Evolutionary conservation across 2,329 filamentous ascomycete species (phyloP), one percentile per base, ranked within the genome.

Genomic region (Claviceps pazoutovae): DNA sequence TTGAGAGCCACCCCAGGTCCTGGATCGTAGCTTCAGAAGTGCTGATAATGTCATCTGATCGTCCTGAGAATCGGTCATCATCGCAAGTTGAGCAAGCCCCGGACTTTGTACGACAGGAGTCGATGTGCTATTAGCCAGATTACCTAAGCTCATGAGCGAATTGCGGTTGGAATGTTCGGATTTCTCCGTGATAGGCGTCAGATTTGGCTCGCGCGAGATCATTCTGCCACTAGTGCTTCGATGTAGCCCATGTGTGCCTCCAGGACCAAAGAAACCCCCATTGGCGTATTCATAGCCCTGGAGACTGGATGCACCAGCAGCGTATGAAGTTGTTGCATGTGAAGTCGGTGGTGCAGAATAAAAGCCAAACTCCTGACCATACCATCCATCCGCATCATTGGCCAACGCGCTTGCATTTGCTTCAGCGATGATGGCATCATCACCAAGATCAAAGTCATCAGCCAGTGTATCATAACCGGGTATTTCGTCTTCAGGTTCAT

Each of bases 81-180:
- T 78, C 1, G 87, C 84, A 23, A 95, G 71, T 63, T 95, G 86
- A 0, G 86, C 84, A 23, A 95, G 72, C 0, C 85, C 85, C 0
- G 88, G 85, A 57, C 83, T 88, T 36, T 82, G 74, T 2, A 88
- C 60, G 2, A 55, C 54, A 1, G 68, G 66, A 42, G 71, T 78
- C 9, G 62, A 64, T 53, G 73, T 79, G 13, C 62, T 61, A 34
- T 66, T 61, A 3, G 63, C 59, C 11, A 66, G 64, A 54, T 71
- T 67, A 30, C 67, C 69, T 55, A 91, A 71, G 53, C 84, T 88
- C 71, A 94, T 86, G 53, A 95, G 80, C 1, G 87, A 94, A 64
- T 96, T 97, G 45, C 93, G 82, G 54, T 94, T 95, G 43, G 88
- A 95, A 72, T 95, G 96, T 67, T 98, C 93, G 54, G 88, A 95